Evolutionary conservation across 768 basidiomycete species (phyloP).

Genomic region (Leccinum arenicola): DNA sequence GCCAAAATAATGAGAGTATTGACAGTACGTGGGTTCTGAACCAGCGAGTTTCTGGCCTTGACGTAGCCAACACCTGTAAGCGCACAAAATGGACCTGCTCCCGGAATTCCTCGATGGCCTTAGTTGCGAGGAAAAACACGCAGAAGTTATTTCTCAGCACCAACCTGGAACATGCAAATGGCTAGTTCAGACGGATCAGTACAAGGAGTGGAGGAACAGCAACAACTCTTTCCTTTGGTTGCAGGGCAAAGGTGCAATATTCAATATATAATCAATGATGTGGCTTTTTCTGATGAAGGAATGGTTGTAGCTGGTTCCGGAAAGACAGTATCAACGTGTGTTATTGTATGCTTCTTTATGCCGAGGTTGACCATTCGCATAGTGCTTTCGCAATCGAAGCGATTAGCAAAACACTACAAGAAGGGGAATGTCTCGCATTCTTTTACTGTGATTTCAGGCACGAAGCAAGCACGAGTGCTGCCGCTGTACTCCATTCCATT

Average conservation of each 20-base stretch:
- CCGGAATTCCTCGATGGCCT: neutral
- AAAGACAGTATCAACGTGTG: slow-evolving; percentile 15
- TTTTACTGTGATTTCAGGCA: slow-evolving; percentile 21
- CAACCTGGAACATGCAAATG: slow-evolving; percentile 8
- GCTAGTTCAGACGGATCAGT: neutral
- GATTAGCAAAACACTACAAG: neutral
- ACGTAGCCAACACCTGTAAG: neutral
- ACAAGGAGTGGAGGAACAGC: neutral
- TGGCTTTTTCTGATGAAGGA: neutral
- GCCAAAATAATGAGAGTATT: neutral
- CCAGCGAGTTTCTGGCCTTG: neutral
- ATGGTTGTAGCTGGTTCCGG: slow-evolving; percentile 13
- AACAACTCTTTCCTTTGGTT: slow-evolving; percentile 7
- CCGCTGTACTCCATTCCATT: slow-evolving; percentile 10
- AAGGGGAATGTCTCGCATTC: slow-evolving; percentile 3
- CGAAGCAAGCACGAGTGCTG: neutral
- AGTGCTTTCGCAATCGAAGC: neutral
- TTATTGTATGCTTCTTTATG: neutral
- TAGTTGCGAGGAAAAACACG: slow-evolving; percentile 1
- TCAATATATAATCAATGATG: neutral
- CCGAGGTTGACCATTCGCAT: neutral
- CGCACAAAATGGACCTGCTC: neutral
- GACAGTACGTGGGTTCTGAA: neutral
- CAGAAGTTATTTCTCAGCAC: neutral
- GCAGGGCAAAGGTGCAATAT: slow-evolving; percentile 2